Evolutionary conservation across 129 eudicot species (phyloP), one percentile per base, ranked within the genome.

Genomic region (Gnaphalium uliginosum): DNA sequence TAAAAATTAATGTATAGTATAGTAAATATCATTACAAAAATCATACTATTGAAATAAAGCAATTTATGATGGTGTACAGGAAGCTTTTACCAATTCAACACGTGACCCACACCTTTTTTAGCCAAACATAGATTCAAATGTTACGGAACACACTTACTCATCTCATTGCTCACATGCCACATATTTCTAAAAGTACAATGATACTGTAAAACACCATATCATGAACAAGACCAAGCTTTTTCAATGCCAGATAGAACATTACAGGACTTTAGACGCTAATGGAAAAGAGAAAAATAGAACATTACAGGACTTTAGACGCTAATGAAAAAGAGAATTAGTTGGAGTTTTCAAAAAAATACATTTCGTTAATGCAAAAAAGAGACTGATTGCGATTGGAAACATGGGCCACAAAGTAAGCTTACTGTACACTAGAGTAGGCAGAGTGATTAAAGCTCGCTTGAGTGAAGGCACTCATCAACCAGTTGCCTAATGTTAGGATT

Each of bases 401-500:
- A 70, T 58, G 17, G 23, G 37, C 71, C 65, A 67, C 33, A 53
- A 22, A 68, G 43, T 64, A 83, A 27, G 76, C 41, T 51, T 41
- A 69, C 89, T 79, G 67, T 86, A 82, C 87, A 82, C 13, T 46
- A 29, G 59, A 60, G 41, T 22, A 15, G 32, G 23, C 5, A 73
- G 18, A 14, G 76, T 35, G 53, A 75, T 91, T 84, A 92, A 39
- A 92, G 88, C 69, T 89, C 97, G 73, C 79, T 85, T 37, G 96
- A 89, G 73, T 86, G 85, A 51, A 92, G 89, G 81, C 98, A 89
- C 83, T 92, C 98, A 4, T 92, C 96, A 22, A 89, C 98, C 19
- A 92, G 96, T 83, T 92, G 93, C 77, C 88, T 87, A 76, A 92
- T 96, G 83, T 87, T 92, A 0, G 96, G 98, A 76, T 89, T 92